Percentiles rank a stretch among this genome's conserved stretches.
Evolutionary conservation across 352 stramenopile genomes (phyloP).

Genomic region (Elongisporangium senticosum): DNA sequence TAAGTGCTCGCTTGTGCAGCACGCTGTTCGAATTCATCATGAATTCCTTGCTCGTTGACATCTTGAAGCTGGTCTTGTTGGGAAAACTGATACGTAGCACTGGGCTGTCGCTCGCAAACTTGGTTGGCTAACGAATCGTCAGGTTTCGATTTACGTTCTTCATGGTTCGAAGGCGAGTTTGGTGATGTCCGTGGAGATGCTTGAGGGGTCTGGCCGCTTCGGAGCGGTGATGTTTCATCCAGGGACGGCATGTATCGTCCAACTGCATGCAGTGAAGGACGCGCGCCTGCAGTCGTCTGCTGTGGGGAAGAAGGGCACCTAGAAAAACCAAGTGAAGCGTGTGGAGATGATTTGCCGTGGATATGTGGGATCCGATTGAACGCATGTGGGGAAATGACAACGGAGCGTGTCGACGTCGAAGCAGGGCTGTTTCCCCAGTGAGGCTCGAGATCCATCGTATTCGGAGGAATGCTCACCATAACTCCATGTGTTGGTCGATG

Average conservation of each 20-base stretch:
- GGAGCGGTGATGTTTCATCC: constrained; percentile 47
- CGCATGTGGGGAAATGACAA: constrained; percentile 13
- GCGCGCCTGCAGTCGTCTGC: constrained; percentile 13
- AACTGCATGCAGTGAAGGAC: constrained; percentile 13
- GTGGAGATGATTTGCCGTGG: neutral
- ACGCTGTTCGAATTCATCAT: neutral
- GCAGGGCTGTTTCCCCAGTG: constrained; percentile 10
- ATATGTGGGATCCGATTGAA: constrained; percentile 8
- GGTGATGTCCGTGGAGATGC: neutral
- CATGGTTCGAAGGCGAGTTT: neutral
- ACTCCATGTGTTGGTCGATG: constrained; percentile 7
- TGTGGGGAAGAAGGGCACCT: constrained; percentile 44
- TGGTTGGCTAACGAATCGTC: neutral
- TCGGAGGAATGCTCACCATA: constrained; percentile 30
- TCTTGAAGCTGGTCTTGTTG: neutral
- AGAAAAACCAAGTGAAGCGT: neutral
- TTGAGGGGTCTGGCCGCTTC: neutral
- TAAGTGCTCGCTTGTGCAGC: neutral
- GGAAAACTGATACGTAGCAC: neutral
- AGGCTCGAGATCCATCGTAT: constrained; percentile 32
- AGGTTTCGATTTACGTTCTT: neutral
- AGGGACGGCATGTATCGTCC: constrained; percentile 67
- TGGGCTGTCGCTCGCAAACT: neutral
- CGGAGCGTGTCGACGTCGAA: constrained; percentile 4
- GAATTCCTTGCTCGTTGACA: neutral